Evolutionary conservation across 305 asterid species (phyloP), one percentile per base, ranked within the genome.

Genomic region (Fraxinus floribunda): DNA sequence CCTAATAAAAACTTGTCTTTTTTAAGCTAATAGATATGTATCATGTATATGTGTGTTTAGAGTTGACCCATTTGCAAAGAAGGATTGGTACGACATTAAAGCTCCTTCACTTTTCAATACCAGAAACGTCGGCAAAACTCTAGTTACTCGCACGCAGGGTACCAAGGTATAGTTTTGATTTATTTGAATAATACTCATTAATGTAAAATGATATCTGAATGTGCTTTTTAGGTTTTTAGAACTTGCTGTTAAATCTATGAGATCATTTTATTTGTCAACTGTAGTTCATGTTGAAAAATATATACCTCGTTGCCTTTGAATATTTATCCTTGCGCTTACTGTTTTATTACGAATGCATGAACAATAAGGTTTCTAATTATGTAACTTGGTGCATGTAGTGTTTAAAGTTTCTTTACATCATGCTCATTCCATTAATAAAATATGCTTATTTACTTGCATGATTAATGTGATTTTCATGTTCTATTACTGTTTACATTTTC

Each of bases 121-220:
- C 34, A 86, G 88, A 39, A 90, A 86, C 81, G 41, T 88, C 1
- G 92, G 91, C 57, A 89, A 89, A 68, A 89, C 91, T 18, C 91
- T 94, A 1, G 94, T 94, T 60, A 82, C 93, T n/a, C 95, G 98
- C 72, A 94, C 98, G n/a, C 98, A 94, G 97, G 98, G 98, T 82
- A 94, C 96, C 5, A 91, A 92, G 94, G 97, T 91, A 71, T 15
- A 7, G 34, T 66, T 24, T 75, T 74, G 55, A 0, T 36, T 3
- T 4, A 6, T 1, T 16, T 34, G 18, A 34, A 30, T 26, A 30
- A 71, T 71, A 32, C 75, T 32, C 4, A 29, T 68, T 71, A 26
- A 16, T 71, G 41, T 1, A 71, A 30, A 71, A 0, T 32, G 11
- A 32, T 32, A 32, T 32, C 3, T 68, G 34, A 18, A 68, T 68